A percentile compares a stretch with the other conserved stretches of the same genome.
These are phyloP conservation scores for Colletotrichum sp. DNA, from an alignment of 2,329 filamentous ascomycete species.

Conservation along the genomic window DNA sequence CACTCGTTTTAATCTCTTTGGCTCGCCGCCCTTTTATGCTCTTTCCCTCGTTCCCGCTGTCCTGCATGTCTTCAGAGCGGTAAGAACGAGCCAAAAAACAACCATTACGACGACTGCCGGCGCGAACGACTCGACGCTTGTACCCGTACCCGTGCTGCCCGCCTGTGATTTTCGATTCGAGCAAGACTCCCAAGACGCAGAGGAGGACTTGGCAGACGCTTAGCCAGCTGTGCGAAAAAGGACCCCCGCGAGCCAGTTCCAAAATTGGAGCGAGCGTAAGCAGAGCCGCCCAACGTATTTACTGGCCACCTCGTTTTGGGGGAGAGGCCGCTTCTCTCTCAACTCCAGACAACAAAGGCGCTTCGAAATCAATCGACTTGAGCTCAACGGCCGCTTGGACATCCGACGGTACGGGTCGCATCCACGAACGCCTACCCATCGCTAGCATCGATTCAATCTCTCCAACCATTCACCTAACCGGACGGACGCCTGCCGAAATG, in stretches of 20 bases:
- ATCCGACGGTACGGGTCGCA: not conserved
- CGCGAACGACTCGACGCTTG: not conserved
- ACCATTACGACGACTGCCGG: not conserved
- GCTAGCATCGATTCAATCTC: not conserved
- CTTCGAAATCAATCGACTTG: not conserved
- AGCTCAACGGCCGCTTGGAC: not conserved
- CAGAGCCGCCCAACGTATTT: not conserved
- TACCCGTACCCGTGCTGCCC: not conserved
- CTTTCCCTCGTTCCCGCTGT: not conserved
- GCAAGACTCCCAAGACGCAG: not conserved
- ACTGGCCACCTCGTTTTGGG: not conserved
- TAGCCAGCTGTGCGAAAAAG: not conserved
- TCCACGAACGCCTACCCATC: not conserved
- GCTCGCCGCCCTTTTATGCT: not conserved
- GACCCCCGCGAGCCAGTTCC: not conserved
- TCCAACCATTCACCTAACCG: not conserved
- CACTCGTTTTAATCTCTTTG: conserved; percentile 7
- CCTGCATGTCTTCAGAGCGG: conserved; percentile 2
- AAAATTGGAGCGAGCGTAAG: not conserved
- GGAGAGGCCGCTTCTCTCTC: not conserved
- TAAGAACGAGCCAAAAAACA: not conserved
- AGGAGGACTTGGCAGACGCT: not conserved
- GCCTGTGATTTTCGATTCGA: not conserved
- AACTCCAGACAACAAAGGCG: not conserved
- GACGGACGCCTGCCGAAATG: conserved; percentile 25